Conservation (phyloP, 352 stramenopile genomes). For the Globisporangium nagaii region DNA sequence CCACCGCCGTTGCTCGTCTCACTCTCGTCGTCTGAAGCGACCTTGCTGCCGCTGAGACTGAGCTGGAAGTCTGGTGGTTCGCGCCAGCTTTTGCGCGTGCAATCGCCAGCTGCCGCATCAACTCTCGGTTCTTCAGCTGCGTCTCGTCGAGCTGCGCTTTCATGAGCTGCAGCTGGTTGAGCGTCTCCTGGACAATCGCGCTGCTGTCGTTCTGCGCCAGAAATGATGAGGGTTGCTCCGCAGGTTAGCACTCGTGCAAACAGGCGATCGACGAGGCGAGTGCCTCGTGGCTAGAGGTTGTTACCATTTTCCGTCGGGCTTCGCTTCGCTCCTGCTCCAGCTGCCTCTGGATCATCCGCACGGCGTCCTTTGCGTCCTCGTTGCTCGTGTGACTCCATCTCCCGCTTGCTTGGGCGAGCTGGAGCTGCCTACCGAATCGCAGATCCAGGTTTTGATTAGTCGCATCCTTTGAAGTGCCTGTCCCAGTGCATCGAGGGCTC, state of each 20-base stretch:
- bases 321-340: slow-evolving; percentile 33
- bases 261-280: too few relatives aligned
- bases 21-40: not conserved
- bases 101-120: slow-evolving; percentile 69
- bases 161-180: slow-evolving; percentile 50
- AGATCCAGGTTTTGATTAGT: too few relatives aligned
- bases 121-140: slow-evolving; percentile 71
- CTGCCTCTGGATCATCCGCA: slow-evolving; percentile 6
- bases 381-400: not conserved
- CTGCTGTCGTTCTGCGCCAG: slow-evolving; percentile 50
- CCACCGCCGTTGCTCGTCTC: not conserved
- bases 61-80: not conserved
- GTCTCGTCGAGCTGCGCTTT: slow-evolving; percentile 55
- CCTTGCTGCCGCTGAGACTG: not conserved
- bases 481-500: not conserved
- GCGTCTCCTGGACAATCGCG: slow-evolving; percentile 41
- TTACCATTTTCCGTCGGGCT: slow-evolving; percentile 32
- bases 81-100: slow-evolving; percentile 31
- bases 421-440: slow-evolving; percentile 7
- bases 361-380: not conserved
- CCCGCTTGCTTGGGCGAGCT: not conserved
- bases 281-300: not conserved
- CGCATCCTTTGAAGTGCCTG: too few relatives aligned
- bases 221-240: too few relatives aligned
- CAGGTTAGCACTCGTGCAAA: too few relatives aligned